Base-by-base conservation (phyloP, 345 rosid genomes). In the Euphorbia lathyris region DNA sequence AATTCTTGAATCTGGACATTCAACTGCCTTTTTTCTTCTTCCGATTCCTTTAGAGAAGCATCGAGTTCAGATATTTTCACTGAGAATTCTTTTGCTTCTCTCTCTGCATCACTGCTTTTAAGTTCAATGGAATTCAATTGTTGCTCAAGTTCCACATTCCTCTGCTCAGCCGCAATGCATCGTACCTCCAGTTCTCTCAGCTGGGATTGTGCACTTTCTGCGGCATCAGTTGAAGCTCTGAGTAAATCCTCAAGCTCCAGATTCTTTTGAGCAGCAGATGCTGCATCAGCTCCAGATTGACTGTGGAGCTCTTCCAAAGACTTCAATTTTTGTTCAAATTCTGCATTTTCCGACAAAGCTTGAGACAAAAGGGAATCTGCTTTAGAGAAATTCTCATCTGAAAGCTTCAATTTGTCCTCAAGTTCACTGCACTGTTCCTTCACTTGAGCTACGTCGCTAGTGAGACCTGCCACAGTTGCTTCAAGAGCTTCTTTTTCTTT, bases 291-390 rank as follows among this genome's bases (percentile, higher is more conserved):
- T 74, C 86, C 87, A 29, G 90, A 76, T 78, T 88, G 89, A 45
- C 12, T 74, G 67, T 86, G 89, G 66, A 79, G 85, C 63, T 80
- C 90, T 75, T 86, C 97, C 63, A 90, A 75, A 32, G 89, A 86
- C 75, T 89, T 88, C 82, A 92, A 58, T 78, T 86, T 90, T 77
- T 88, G 78, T 63, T 84, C 92, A 62, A 92, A 94, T 77, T 86
- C 96, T 58, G 83, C 83, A 68, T 78, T 90, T 76, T 79, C 81
- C 7, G 88, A 78, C 77, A 90, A 80, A 68, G 98, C 88, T 77
- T 87, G 83, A 71, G 96, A 84, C 74, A 90, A 72, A 62, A 84
- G 89, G 68, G 90, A 88, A 74, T 90, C 94, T 13, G 86, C 67
- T 72, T 84, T 87, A 30, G 71, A 9, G 84, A 80, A 85, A 76